Percentiles rank a stretch among this genome's conserved stretches.
Conservation (phyloP, 2,329 filamentous ascomycete genomes). For the Botrytis deweyae region DNA sequence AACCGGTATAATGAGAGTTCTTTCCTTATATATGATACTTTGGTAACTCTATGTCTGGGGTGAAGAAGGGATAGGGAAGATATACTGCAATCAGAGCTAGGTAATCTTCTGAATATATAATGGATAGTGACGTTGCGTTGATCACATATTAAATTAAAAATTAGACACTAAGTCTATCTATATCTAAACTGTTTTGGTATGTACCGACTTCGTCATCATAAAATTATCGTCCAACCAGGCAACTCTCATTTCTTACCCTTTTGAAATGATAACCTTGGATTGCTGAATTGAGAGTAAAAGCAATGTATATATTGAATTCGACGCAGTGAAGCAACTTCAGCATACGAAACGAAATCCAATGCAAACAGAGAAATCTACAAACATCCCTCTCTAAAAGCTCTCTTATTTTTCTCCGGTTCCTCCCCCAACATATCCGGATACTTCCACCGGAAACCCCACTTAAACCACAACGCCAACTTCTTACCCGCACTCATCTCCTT, state of each 20-base stretch:
- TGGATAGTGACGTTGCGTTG: neutral
- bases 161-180: neutral
- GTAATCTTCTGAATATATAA: neutral
- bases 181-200: neutral
- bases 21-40: neutral
- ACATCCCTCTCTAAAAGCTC: conserved; percentile 23
- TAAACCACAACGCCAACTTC: conserved; percentile 23
- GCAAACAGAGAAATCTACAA: neutral
- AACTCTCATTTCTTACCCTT: too few relatives aligned
- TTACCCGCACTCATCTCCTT: neutral
- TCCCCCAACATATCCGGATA: conserved; percentile 30
- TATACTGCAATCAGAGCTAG: neutral
- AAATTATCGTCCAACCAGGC: neutral
- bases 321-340: neutral
- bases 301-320: neutral
- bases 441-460: conserved; percentile 32
- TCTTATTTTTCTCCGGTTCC: conserved; percentile 29
- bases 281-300: neutral
- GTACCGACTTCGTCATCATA: neutral
- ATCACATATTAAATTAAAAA: neutral
- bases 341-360: neutral
- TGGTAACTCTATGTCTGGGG: neutral
- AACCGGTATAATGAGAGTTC: neutral
- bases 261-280: neutral
- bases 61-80: neutral